These are phyloP conservation scores for Pyracantha coccinea DNA, from an alignment of 331 rosid species.

Conservation along the genomic window DNA sequence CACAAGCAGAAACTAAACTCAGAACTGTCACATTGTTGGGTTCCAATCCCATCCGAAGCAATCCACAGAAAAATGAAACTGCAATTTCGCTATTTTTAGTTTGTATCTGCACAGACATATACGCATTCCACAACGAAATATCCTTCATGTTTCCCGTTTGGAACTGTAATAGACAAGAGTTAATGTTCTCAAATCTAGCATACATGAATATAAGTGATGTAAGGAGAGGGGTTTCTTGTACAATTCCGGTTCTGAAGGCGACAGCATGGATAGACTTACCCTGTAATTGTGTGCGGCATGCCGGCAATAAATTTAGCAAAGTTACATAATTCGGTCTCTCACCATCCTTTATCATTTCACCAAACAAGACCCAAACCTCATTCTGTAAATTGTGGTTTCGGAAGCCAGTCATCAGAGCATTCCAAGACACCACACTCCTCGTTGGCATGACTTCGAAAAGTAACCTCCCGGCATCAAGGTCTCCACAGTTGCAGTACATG, in stretches of 20 bases:
- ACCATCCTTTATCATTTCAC: constrained; percentile 10
- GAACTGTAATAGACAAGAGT: constrained; percentile 9
- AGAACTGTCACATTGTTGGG: constrained; percentile 25
- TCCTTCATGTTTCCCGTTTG: constrained; percentile 15
- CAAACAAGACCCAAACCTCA: constrained; percentile 4
- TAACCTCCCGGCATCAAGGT: constrained; percentile 20
- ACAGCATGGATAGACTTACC: constrained; percentile 31
- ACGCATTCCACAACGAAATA: constrained; percentile 26
- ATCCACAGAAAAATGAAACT: neutral
- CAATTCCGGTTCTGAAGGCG: constrained; percentile 9
- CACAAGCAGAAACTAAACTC: constrained; percentile 22
- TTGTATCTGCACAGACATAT: constrained; percentile 18
- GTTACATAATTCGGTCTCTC: constrained; percentile 23
- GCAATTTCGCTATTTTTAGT: constrained; percentile 4
- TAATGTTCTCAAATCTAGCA: constrained; percentile 17
- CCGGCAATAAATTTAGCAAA: constrained; percentile 20
- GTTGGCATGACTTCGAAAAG: constrained; percentile 24
- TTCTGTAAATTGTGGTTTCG: constrained; percentile 14
- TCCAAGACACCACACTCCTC: constrained; percentile 25
- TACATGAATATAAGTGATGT: constrained; percentile 30
- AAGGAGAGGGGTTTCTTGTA: constrained; percentile 12
- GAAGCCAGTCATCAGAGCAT: constrained; percentile 29
- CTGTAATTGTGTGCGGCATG: constrained; percentile 18
- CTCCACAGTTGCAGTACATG: constrained; percentile 30
- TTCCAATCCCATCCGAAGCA: constrained; percentile 19